A percentile compares a stretch with the other conserved stretches of the same genome.
Evolutionary conservation across 306 rosid genomes (phyloP).

Genomic region (Cotoneaster glaucophyllus): DNA sequence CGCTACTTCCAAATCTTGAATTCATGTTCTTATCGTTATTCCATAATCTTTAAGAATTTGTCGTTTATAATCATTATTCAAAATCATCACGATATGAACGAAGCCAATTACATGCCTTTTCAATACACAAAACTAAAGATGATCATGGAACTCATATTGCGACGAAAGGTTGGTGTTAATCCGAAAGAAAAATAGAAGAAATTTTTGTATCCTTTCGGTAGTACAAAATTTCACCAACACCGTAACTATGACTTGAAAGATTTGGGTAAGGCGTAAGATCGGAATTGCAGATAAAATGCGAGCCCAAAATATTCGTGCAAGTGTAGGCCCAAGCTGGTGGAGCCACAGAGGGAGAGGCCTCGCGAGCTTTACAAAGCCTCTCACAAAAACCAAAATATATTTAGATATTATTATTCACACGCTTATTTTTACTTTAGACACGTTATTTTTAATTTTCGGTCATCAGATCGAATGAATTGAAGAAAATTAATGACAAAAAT

Average conservation of each 20-base stretch:
- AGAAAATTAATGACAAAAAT: too few relatives aligned
- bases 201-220: not conserved
- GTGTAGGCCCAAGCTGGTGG: not conserved
- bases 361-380: not conserved
- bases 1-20: not conserved
- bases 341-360: too few relatives aligned
- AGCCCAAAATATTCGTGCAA: not conserved
- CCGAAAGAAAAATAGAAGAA: not conserved
- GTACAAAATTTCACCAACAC: not conserved
- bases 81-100: too few relatives aligned
- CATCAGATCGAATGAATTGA: too few relatives aligned
- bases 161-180: not conserved
- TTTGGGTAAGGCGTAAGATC: not conserved
- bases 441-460: too few relatives aligned
- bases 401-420: fast-evolving
- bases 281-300: too few relatives aligned
- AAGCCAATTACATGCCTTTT: not conserved
- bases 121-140: not conserved
- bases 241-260: not conserved
- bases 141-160: not conserved
- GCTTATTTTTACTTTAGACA: too few relatives aligned
- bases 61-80: too few relatives aligned
- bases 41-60: not conserved
- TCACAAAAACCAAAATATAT: not conserved
- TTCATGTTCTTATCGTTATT: not conserved